These are phyloP conservation scores for Blastosporella zonata DNA, from an alignment of 1,284 basidiomycete genomes.

Conservation along the genomic window DNA sequence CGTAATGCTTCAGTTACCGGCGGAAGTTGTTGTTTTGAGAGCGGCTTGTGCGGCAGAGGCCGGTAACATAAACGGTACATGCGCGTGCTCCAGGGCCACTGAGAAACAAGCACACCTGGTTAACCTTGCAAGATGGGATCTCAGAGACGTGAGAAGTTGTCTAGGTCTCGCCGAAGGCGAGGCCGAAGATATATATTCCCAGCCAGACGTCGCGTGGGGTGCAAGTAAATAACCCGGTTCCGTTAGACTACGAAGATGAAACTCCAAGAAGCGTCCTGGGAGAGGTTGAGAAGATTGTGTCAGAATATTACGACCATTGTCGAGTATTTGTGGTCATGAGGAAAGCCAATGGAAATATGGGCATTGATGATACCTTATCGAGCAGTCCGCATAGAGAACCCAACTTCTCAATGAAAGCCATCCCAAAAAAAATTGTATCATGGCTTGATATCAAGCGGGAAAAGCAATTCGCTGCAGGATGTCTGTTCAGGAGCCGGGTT, in stretches of 20 bases:
- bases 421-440: too few relatives aligned
- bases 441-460: neutral
- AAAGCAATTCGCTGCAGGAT: neutral
- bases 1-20: slow-evolving; percentile 3
- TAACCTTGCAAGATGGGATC: too few relatives aligned
- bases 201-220: neutral
- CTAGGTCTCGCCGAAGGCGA: neutral
- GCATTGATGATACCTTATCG: too few relatives aligned
- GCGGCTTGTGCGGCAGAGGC: slow-evolving; percentile 7
- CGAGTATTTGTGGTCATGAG: neutral
- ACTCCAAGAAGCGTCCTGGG: neutral
- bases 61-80: too few relatives aligned
- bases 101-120: neutral
- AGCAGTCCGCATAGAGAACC: too few relatives aligned
- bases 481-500: neutral
- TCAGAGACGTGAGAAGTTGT: too few relatives aligned
- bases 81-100: neutral
- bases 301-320: neutral
- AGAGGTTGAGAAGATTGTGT: neutral
- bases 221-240: neutral
- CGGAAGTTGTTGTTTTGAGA: slow-evolving; percentile 3
- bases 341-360: neutral
- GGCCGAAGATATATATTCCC: neutral
- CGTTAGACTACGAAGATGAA: neutral
- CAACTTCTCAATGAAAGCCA: too few relatives aligned